phyloP scores from a whole-genome alignment of 2,329 filamentous ascomycete species.

The Colletotrichum sp. region DNA sequence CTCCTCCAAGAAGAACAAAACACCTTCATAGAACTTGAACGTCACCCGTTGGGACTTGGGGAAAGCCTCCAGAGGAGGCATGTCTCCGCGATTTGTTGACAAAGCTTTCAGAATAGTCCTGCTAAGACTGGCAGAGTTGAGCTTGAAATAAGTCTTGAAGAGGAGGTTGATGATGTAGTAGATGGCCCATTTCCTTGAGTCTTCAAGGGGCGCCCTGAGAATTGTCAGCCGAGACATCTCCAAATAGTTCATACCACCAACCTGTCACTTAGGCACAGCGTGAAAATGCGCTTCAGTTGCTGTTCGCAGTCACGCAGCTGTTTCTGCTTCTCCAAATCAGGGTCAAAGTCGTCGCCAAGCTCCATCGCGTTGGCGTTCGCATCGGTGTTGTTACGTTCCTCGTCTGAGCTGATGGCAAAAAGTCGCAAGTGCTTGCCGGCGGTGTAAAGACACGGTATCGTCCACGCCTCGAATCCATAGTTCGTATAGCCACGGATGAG shows the following conservation, averaged over 20 bases:
- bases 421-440: slow-evolving; percentile 84
- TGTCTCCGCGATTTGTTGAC: slow-evolving; percentile 76
- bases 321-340: slow-evolving; percentile 77
- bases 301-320: slow-evolving; percentile 91
- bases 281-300: slow-evolving; percentile 90
- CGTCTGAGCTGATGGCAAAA: slow-evolving; percentile 91
- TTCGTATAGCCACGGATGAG: slow-evolving; percentile 84
- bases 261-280: slow-evolving; percentile 88
- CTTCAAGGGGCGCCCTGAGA: slow-evolving; percentile 76
- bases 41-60: slow-evolving; percentile 92
- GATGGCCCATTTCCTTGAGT: slow-evolving; percentile 97
- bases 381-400: slow-evolving; percentile 55
- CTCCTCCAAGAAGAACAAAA: slow-evolving; percentile 93
- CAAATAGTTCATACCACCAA: slow-evolving; percentile 38
- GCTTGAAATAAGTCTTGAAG: slow-evolving; percentile 98
- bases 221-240: slow-evolving; percentile 22
- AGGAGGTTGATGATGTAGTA: slow-evolving; percentile 94
- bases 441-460: slow-evolving; percentile 87
- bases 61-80: slow-evolving; percentile 80
- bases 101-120: slow-evolving; percentile 90
- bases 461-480: slow-evolving; percentile 84
- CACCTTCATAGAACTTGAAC: slow-evolving; percentile 94
- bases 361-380: slow-evolving; percentile 42
- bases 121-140: slow-evolving; percentile 87
- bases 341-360: slow-evolving; percentile 79